These are phyloP conservation scores for Ampelomyces quisqualis DNA, from an alignment of 2,329 filamentous ascomycete species.

Conservation along the genomic window DNA sequence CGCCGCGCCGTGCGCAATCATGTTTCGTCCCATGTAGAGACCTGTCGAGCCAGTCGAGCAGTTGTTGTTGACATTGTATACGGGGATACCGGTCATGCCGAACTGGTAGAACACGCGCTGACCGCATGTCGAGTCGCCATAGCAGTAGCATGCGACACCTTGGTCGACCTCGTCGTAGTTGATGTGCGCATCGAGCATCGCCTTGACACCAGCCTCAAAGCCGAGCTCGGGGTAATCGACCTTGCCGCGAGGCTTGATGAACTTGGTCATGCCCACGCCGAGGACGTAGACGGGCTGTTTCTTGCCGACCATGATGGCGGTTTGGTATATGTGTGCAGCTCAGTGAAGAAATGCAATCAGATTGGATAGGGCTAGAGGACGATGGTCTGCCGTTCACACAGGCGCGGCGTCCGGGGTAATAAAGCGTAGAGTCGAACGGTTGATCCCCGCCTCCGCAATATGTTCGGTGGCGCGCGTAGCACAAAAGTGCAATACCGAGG, in stretches of 20 bases:
- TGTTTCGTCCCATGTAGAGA: slow-evolving; percentile 76
- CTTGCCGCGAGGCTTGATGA: slow-evolving; percentile 94
- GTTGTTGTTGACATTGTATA: slow-evolving; percentile 99
- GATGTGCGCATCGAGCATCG: slow-evolving; percentile 79
- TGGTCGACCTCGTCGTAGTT: slow-evolving; percentile 96
- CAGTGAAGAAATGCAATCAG: slow-evolving; percentile 6
- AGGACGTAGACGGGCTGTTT: slow-evolving; percentile 76
- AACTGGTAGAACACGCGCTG: slow-evolving; percentile 99
- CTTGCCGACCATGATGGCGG: slow-evolving; percentile 51
- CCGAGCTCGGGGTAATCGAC: slow-evolving; percentile 94
- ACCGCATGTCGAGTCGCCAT: slow-evolving; percentile 90
- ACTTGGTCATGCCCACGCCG: slow-evolving; percentile 98
- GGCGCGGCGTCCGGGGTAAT: slow-evolving; percentile 11
- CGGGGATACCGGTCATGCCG: slow-evolving; percentile 92
- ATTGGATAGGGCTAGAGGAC: neutral
- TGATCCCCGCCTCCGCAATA: slow-evolving; percentile 21
- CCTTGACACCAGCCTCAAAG: slow-evolving; percentile 88
- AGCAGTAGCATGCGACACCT: slow-evolving; percentile 96
- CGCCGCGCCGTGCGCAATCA: slow-evolving; percentile 76
- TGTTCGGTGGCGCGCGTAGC: slow-evolving; percentile 8
- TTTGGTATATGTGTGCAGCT: neutral
- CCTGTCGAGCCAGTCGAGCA: slow-evolving; percentile 95
- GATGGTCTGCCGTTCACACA: neutral
- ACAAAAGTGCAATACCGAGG: slow-evolving; percentile 27
- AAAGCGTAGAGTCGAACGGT: slow-evolving; percentile 13